A percentile compares a stretch with the other conserved stretches of the same genome.
phyloP scores from a whole-genome alignment of 441 rosid species.

The Geranium incanum region DNA sequence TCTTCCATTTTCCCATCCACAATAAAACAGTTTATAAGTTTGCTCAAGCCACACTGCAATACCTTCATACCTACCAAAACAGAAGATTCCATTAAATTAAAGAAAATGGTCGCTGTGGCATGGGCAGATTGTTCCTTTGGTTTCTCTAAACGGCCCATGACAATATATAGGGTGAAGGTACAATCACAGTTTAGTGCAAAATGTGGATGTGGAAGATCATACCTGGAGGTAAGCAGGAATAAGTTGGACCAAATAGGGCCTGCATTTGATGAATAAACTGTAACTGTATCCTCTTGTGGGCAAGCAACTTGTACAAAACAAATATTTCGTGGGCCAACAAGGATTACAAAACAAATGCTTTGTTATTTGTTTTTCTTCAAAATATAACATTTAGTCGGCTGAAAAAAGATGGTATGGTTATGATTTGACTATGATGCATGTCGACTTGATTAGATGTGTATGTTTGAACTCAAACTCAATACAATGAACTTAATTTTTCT shows the following conservation, averaged over 20 bases:
- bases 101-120: not conserved
- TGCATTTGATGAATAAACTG: not conserved
- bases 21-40: not conserved
- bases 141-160: not conserved
- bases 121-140: not conserved
- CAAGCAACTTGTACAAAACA: not conserved
- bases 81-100: not conserved
- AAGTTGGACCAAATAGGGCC: not conserved
- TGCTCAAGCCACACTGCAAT: not conserved
- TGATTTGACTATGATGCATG: not conserved
- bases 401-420: not conserved
- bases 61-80: not conserved
- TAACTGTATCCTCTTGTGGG: constrained; percentile 1
- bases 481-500: not conserved
- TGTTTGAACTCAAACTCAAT: not conserved
- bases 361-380: not conserved
- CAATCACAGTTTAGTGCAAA: not conserved
- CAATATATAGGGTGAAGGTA: not conserved
- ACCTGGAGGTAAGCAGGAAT: not conserved
- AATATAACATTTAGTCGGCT: not conserved
- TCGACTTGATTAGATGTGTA: not conserved
- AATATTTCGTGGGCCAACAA: not conserved
- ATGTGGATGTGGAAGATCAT: not conserved
- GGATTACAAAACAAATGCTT: constrained; percentile 2
- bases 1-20: not conserved